A percentile compares a stretch with the other conserved stretches of the same genome.
phyloP scores from a whole-genome alignment of 495 filamentous ascomycete genomes.

The Podospora bellae-mahoneyi region DNA sequence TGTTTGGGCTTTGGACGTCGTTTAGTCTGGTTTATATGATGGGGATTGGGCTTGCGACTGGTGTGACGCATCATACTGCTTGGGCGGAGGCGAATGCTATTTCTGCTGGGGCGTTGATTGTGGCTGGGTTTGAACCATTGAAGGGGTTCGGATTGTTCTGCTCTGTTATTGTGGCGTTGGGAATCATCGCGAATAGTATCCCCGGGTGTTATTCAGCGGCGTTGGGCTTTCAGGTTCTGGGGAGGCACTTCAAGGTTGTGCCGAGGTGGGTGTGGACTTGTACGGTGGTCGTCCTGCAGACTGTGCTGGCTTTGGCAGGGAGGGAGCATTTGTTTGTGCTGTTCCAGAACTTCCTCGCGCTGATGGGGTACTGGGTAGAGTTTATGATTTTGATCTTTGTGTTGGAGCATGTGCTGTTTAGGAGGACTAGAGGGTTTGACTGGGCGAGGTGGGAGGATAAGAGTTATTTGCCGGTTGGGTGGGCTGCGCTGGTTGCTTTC shows the following conservation, averaged over 20 bases:
- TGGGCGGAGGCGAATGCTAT: conserved; percentile 56
- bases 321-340: conserved; percentile 58
- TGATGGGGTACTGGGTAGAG: conserved; percentile 73
- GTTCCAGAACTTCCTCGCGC: conserved; percentile 67
- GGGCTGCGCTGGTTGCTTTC: conserved; percentile 60
- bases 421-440: conserved; percentile 49
- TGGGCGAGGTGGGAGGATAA: conserved; percentile 43
- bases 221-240: conserved; percentile 66
- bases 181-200: conserved; percentile 68
- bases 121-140: conserved; percentile 60
- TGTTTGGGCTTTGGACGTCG: conserved; percentile 22
- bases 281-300: conserved; percentile 56
- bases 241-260: conserved; percentile 52
- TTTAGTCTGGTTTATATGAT: conserved; percentile 55
- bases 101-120: conserved; percentile 64
- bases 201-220: conserved; percentile 66
- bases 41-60: conserved; percentile 68
- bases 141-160: conserved; percentile 71
- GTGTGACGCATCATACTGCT: conserved; percentile 47
- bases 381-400: conserved; percentile 63
- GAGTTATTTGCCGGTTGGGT: conserved; percentile 55
- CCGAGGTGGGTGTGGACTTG: conserved; percentile 65
- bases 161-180: conserved; percentile 65
- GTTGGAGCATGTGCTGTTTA: conserved; percentile 64
- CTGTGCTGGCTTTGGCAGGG: conserved; percentile 62